These are phyloP conservation scores for Dovyalis caffra DNA, from an alignment of 345 rosid genomes.

Conservation along the genomic window DNA sequence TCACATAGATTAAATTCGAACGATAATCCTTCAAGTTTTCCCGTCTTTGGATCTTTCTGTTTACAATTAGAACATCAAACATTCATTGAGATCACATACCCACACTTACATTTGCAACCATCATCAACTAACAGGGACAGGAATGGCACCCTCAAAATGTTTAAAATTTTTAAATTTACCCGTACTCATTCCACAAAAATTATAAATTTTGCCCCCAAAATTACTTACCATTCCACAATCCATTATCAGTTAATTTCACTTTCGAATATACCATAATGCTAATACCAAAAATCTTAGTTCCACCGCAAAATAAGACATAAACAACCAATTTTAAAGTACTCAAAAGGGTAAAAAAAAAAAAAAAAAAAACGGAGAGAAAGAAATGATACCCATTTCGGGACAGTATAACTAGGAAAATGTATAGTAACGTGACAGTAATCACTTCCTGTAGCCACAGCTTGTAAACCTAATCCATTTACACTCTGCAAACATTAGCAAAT, in stretches of 20 bases:
- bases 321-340: background rate
- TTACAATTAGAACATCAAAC: constrained; percentile 9
- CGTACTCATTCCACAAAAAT: background rate
- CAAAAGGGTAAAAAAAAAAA: background rate
- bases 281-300: background rate
- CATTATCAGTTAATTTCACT: background rate
- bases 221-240: background rate
- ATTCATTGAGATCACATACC: background rate
- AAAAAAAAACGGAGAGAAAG: background rate
- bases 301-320: too few species aligned
- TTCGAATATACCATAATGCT: background rate
- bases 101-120: background rate
- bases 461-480: constrained; percentile 87
- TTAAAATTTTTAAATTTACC: too few species aligned
- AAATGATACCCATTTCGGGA: constrained; percentile 79
- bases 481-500: constrained; percentile 43
- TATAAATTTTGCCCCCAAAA: background rate
- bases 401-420: constrained; percentile 66
- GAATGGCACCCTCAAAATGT: background rate
- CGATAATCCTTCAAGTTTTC: constrained; percentile 73
- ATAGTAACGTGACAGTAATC: constrained; percentile 66
- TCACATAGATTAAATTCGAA: constrained; percentile 85
- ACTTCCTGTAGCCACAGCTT: constrained; percentile 47
- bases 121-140: background rate
- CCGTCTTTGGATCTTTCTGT: constrained; percentile 90